These are phyloP conservation scores for Suhomyces maxii DNA, from an alignment of 1,139 yeast genomes.

Conservation along the genomic window DNA sequence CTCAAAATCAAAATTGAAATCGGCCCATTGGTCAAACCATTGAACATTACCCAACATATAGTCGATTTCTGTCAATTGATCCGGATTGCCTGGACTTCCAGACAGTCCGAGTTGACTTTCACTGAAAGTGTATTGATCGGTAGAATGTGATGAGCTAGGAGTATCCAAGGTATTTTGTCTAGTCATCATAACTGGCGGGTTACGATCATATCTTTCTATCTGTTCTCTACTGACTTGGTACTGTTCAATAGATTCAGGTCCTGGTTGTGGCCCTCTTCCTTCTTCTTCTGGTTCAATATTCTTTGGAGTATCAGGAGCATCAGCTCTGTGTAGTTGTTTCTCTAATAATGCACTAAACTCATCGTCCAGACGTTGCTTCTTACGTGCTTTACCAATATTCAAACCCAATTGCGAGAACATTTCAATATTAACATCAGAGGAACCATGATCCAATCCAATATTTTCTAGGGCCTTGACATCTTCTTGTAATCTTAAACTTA, in stretches of 20 bases:
- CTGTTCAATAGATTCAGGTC: neutral
- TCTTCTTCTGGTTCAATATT: neutral
- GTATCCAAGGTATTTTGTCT: neutral
- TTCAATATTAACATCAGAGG: constrained; percentile 52
- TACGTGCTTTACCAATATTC: constrained; percentile 9
- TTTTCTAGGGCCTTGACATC: constrained; percentile 35
- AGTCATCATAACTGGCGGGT: neutral
- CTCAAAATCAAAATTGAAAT: constrained; percentile 26
- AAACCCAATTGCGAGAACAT: constrained; percentile 49
- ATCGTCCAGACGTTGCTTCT: constrained; percentile 13
- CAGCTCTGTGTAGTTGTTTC: constrained; percentile 21
- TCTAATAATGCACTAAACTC: constrained; percentile 25
- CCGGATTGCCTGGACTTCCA: neutral
- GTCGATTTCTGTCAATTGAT: constrained; percentile 9
- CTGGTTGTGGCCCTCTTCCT: neutral
- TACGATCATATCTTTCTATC: neutral
- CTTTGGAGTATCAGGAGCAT: neutral
- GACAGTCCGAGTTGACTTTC: neutral
- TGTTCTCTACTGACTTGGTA: neutral
- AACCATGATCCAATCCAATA: constrained; percentile 59
- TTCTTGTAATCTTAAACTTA: constrained; percentile 47
- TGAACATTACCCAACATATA: constrained; percentile 45
- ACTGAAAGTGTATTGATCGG: neutral
- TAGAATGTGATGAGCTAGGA: constrained; percentile 1
- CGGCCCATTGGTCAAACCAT: constrained; percentile 60